Evolutionary conservation across 805 yeast species (phyloP).

Genomic region (Kodamaea restingae): DNA sequence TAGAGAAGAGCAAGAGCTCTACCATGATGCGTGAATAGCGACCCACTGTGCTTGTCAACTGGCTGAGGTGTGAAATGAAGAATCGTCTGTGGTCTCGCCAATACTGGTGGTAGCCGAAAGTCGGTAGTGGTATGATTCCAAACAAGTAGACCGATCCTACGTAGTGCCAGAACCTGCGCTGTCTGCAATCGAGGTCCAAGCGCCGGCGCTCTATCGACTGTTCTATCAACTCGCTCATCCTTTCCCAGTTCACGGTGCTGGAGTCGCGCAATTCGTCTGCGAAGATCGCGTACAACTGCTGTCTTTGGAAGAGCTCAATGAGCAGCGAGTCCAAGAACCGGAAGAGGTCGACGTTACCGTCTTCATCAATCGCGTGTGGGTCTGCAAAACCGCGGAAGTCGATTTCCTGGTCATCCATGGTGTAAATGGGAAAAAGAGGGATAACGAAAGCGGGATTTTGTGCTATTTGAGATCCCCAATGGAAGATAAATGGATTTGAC

Average conservation of each 20-base stretch:
- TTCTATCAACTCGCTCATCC: constrained; percentile 2
- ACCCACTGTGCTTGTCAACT: not conserved
- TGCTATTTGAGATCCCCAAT: too few relatives aligned
- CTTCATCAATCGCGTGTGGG: constrained; percentile 7
- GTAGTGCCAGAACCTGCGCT: constrained; percentile 8
- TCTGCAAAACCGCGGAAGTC: not conserved
- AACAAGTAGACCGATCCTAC: constrained; percentile 8
- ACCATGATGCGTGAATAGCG: constrained; percentile 8
- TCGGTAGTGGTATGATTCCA: constrained; percentile 9
- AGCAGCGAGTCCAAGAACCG: constrained; percentile 19
- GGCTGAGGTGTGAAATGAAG: constrained; percentile 1
- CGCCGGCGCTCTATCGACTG: constrained; percentile 16
- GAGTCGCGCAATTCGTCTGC: constrained; percentile 8
- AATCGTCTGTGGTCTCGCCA: constrained; percentile 12
- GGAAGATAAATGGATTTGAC: too few relatives aligned
- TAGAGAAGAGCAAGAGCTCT: constrained; percentile 11
- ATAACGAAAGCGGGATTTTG: too few relatives aligned
- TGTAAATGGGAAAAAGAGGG: too few relatives aligned
- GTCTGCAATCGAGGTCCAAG: constrained; percentile 6
- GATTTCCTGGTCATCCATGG: not conserved
- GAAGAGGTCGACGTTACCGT: constrained; percentile 17
- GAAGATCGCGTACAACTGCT: constrained; percentile 14
- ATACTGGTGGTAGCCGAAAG: constrained; percentile 15
- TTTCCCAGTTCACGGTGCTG: constrained; percentile 12
- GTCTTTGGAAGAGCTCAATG: constrained; percentile 17